Evolutionary conservation across 495 filamentous ascomycete species (phyloP).

Genomic region (Cercophora sp.): DNA sequence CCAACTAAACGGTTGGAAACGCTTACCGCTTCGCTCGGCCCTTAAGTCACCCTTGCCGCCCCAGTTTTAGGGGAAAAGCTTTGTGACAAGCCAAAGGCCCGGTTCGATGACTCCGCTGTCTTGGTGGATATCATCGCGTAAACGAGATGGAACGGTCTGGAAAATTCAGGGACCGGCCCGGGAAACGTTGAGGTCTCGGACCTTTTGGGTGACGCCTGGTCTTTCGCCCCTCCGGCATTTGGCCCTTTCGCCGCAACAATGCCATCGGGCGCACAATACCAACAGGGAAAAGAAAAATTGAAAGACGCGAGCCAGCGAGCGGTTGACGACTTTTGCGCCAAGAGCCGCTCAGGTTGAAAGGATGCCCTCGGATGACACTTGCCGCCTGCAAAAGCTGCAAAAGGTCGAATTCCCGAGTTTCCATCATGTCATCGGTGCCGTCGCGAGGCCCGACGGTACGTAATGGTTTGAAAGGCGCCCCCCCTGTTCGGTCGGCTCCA

Average conservation of each 20-base stretch:
- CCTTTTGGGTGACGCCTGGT: not conserved
- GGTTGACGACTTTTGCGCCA: conserved; percentile 24
- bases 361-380: conserved; percentile 10
- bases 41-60: not conserved
- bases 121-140: conserved; percentile 11
- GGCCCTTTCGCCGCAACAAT: not conserved
- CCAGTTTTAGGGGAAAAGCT: not conserved
- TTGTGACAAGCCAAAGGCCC: not conserved
- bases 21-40: not conserved
- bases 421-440: conserved; percentile 28
- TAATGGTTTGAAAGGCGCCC: conserved; percentile 24
- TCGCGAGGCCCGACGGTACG: conserved; percentile 21
- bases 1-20: not conserved
- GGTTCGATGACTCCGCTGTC: not conserved
- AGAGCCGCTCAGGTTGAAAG: not conserved
- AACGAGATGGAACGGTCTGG: conserved; percentile 9
- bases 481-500: conserved; percentile 8
- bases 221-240: not conserved
- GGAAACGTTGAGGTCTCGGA: not conserved
- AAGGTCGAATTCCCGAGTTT: conserved; percentile 23
- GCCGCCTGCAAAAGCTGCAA: conserved; percentile 11
- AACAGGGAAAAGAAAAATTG: conserved; percentile 5
- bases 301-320: conserved; percentile 23
- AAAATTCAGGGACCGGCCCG: conserved; percentile 10
- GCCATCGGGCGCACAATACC: not conserved